These are phyloP conservation scores for Chlamydomonas incerta DNA, from an alignment of 139 green algal species.

Conservation along the genomic window DNA sequence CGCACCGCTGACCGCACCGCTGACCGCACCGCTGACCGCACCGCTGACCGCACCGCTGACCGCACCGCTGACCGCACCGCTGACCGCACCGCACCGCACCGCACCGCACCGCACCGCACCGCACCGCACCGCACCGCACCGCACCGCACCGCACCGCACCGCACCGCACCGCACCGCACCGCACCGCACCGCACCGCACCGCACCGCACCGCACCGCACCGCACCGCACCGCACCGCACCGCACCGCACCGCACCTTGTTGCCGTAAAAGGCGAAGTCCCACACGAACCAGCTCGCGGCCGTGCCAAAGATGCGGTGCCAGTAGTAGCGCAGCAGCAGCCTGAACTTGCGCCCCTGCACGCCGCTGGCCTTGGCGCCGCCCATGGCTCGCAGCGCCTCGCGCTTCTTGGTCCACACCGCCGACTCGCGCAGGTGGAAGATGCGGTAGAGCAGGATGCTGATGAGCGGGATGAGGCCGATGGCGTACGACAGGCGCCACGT, in stretches of 20 bases:
- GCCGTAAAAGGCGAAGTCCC: conserved; percentile 75
- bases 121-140: no score
- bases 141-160: no score
- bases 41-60: no score
- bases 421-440: conserved; percentile 1
- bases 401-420: neutral
- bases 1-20: no score
- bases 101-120: no score
- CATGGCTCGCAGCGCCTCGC: neutral
- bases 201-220: no score
- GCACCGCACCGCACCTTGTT: conserved; percentile 79
- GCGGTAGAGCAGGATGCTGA: conserved; percentile 17
- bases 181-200: no score
- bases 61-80: no score
- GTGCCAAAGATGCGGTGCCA: conserved; percentile 9
- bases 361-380: neutral
- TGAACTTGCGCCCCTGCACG: neutral
- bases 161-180: no score
- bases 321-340: conserved; percentile 1
- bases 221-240: no score
- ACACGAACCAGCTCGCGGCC: conserved; percentile 48
- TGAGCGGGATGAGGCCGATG: conserved; percentile 21
- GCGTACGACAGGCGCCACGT: conserved; percentile 36
- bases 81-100: no score
- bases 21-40: no score